phyloP scores from a whole-genome alignment of 1,139 yeast genomes.

The Magnusiomyces sp. region DNA sequence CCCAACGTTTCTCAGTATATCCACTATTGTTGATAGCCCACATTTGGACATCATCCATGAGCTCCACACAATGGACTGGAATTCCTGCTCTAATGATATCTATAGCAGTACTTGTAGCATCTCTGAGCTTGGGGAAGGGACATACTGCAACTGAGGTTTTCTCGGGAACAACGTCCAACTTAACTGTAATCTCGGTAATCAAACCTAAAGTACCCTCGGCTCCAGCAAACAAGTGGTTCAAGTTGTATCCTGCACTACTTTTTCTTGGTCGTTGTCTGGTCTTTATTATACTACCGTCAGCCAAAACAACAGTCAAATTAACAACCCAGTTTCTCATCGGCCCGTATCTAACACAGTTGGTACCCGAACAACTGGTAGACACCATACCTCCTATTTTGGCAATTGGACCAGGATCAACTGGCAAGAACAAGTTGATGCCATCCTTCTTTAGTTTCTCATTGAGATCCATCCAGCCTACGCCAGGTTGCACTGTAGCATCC shows the following conservation, averaged over 20 bases:
- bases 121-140: conserved; percentile 49
- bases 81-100: conserved; percentile 52
- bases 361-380: conserved; percentile 70
- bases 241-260: conserved; percentile 69
- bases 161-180: conserved; percentile 55
- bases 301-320: conserved; percentile 64
- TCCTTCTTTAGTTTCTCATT: conserved; percentile 40
- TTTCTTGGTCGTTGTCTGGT: conserved; percentile 64
- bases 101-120: conserved; percentile 61
- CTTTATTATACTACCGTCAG: conserved; percentile 70
- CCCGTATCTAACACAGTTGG: conserved; percentile 68
- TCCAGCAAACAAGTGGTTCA: conserved; percentile 60
- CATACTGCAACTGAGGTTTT: conserved; percentile 60
- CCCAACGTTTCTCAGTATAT: conserved; percentile 55
- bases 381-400: conserved; percentile 76
- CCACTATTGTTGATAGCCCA: conserved; percentile 52
- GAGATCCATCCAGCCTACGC: conserved; percentile 68
- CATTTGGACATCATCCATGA: conserved; percentile 65
- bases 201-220: conserved; percentile 73
- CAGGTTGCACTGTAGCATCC: conserved; percentile 67
- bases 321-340: conserved; percentile 70
- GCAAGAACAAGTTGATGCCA: conserved; percentile 46
- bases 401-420: conserved; percentile 80
- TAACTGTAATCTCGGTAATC: conserved; percentile 65
- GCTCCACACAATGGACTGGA: conserved; percentile 60